Conservation (phyloP, 2,329 filamentous ascomycete species). For the Stachybotrys chartarum region DNA sequence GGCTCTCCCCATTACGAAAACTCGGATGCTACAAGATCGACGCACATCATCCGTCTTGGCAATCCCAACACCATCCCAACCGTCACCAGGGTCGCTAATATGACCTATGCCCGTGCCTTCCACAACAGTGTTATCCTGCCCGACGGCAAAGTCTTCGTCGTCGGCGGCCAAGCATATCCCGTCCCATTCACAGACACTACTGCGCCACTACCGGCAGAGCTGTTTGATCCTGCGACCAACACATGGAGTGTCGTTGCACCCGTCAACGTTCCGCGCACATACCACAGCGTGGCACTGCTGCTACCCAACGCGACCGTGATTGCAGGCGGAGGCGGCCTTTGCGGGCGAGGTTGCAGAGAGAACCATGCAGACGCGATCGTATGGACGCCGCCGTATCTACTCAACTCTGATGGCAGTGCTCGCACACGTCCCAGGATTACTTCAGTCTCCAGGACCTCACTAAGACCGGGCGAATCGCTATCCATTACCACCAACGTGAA, state of each 20-base stretch:
- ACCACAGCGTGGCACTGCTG: background rate
- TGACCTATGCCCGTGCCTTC: slow-evolving; percentile 32
- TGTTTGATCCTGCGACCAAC: background rate
- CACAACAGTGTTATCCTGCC: slow-evolving; percentile 40
- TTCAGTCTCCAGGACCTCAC: background rate
- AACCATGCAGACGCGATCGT: background rate
- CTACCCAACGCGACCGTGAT: background rate
- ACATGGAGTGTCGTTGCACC: background rate
- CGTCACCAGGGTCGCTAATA: slow-evolving; percentile 6
- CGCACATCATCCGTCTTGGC: slow-evolving; percentile 42
- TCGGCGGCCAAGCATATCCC: slow-evolving; percentile 26
- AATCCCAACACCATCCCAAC: slow-evolving; percentile 2
- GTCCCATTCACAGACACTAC: background rate
- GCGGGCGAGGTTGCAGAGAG: background rate
- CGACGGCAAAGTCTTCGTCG: slow-evolving; percentile 38
- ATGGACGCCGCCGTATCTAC: background rate
- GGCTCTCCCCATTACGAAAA: slow-evolving; percentile 39
- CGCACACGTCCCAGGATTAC: background rate
- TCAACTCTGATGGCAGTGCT: background rate
- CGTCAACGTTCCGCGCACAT: background rate
- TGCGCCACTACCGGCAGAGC: background rate
- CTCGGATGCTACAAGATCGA: slow-evolving; percentile 32
- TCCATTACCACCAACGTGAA: background rate
- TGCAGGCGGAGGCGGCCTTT: background rate
- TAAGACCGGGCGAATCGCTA: background rate